These are phyloP conservation scores for Synchytrium microbalum DNA, from an alignment of 371 early-diverging fungal genomes.

Conservation along the genomic window DNA sequence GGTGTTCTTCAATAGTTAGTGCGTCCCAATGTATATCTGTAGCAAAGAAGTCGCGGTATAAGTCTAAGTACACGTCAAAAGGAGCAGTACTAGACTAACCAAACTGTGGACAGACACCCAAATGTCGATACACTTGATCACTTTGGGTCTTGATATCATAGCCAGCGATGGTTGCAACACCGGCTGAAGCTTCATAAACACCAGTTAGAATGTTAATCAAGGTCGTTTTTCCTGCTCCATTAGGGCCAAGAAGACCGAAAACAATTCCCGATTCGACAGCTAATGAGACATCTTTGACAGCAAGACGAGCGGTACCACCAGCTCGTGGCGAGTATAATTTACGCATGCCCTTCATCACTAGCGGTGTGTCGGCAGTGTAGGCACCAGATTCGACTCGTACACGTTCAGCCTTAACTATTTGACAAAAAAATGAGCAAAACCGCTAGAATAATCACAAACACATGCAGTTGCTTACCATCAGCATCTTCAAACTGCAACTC, in stretches of 20 bases:
- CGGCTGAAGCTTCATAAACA: constrained; percentile 53
- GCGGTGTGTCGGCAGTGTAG: constrained; percentile 25
- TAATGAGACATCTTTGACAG: constrained; percentile 57
- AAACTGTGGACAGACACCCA: constrained; percentile 65
- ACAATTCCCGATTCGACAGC: constrained; percentile 49
- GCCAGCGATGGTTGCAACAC: constrained; percentile 54
- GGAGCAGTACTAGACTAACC: constrained; percentile 7
- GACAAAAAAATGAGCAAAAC: no score
- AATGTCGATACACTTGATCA: constrained; percentile 51
- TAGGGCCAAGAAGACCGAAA: constrained; percentile 56
- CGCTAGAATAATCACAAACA: not conserved
- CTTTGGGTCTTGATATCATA: constrained; percentile 47
- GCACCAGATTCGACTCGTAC: constrained; percentile 2
- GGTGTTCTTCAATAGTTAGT: constrained; percentile 61
- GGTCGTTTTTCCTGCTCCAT: constrained; percentile 52
- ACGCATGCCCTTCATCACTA: constrained; percentile 50
- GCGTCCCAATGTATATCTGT: constrained; percentile 73
- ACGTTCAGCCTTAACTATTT: constrained; percentile 14
- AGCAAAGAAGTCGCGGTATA: constrained; percentile 55
- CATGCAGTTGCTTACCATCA: constrained; percentile 9
- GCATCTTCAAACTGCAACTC: constrained; percentile 12
- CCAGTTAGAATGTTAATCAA: constrained; percentile 61
- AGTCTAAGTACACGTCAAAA: not conserved
- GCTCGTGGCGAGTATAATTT: constrained; percentile 27
- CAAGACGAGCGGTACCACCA: constrained; percentile 14